A percentile compares a stretch with the other conserved stretches of the same genome.
Evolutionary conservation across 2,329 filamentous ascomycete species (phyloP).

Genomic region (Phaeosphaeria sp.): DNA sequence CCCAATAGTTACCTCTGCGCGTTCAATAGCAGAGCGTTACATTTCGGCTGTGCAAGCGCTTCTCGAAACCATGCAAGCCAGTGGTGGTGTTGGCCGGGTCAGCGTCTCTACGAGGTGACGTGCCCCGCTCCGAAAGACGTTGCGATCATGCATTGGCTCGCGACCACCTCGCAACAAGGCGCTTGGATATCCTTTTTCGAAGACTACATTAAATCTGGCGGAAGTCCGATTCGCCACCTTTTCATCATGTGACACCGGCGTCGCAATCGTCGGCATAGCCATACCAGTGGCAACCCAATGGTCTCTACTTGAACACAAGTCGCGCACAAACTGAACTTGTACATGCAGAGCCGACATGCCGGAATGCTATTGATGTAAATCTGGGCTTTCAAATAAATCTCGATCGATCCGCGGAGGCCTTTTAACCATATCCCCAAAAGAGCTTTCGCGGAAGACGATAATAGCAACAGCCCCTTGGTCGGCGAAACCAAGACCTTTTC

Average conservation of each 20-base stretch:
- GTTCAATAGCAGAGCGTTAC: too few relatives aligned
- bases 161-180: neutral
- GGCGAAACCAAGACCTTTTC: neutral
- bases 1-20: too few relatives aligned
- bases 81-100: neutral
- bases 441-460: neutral
- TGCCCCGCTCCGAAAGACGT: neutral
- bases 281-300: neutral
- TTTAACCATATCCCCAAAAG: neutral
- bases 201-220: too few relatives aligned
- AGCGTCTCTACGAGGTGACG: neutral
- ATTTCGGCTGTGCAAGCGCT: too few relatives aligned
- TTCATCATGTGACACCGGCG: too few relatives aligned
- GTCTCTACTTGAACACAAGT: neutral
- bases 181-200: neutral
- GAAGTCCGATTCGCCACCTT: too few relatives aligned
- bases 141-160: neutral
- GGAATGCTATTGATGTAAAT: neutral
- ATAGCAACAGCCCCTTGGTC: neutral
- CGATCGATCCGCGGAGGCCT: neutral
- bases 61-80: too few relatives aligned
- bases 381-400: neutral
- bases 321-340: too few relatives aligned
- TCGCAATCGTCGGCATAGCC: neutral
- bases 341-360: neutral